Conservation (phyloP, 2,329 filamentous ascomycete genomes). For the Ilyonectria robusta region DNA sequence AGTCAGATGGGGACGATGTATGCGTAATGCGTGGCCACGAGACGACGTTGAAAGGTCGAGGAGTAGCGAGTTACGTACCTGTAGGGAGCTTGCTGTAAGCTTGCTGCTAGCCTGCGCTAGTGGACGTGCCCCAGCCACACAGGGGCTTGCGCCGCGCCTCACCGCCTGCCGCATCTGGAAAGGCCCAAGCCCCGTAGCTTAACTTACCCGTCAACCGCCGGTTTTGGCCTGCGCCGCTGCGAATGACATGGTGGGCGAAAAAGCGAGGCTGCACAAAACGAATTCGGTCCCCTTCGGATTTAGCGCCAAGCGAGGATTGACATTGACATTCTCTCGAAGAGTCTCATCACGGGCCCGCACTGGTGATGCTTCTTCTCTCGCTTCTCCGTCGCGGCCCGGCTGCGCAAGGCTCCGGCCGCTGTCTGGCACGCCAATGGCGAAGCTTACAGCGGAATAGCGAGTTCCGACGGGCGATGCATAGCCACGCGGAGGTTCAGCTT, state of each 20-base stretch:
- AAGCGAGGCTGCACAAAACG: constrained; percentile 16
- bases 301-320: constrained; percentile 30
- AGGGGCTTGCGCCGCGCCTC: constrained; percentile 12
- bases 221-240: constrained; percentile 16
- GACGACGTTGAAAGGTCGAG: constrained; percentile 42
- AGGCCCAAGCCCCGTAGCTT: not conserved
- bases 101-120: constrained; percentile 21
- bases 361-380: constrained; percentile 45
- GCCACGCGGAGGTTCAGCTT: constrained; percentile 45
- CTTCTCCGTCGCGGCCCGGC: constrained; percentile 42
- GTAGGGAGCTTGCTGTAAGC: constrained; percentile 31
- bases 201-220: constrained; percentile 11
- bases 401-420: constrained; percentile 36
- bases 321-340: constrained; percentile 30
- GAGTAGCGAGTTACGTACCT: constrained; percentile 37
- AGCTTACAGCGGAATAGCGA: constrained; percentile 31
- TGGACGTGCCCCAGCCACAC: constrained; percentile 30
- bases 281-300: constrained; percentile 20
- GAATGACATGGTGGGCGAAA: constrained; percentile 40
- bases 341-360: constrained; percentile 18
- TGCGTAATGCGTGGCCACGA: constrained; percentile 41
- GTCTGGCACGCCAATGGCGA: constrained; percentile 42
- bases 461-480: constrained; percentile 39
- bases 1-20: constrained; percentile 38
- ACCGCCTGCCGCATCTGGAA: constrained; percentile 30